Conservation (phyloP, 257 asterid species). For the Primulina tabacum region DNA sequence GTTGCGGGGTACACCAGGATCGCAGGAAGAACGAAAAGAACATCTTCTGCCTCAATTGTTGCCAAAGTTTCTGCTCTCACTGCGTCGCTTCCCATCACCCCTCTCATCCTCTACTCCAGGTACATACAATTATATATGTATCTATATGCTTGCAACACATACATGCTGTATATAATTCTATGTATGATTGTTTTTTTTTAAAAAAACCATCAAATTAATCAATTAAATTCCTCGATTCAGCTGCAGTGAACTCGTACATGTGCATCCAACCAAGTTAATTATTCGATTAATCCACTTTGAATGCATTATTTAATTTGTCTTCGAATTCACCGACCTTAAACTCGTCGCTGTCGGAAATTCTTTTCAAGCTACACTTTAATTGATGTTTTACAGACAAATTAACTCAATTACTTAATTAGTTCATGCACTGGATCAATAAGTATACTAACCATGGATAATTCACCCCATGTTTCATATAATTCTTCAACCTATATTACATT, state of each 20-base stretch:
- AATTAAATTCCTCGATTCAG: too few species aligned
- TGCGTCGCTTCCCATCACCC: conserved; percentile 69
- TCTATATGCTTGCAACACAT: too few species aligned
- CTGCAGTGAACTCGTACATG: too few species aligned
- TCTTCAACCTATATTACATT: too few species aligned
- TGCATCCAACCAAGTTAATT: not conserved
- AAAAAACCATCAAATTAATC: too few species aligned
- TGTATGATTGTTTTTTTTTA: too few species aligned
- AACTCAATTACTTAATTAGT: not conserved
- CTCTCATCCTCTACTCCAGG: conserved; percentile 74
- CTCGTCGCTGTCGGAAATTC: too few species aligned
- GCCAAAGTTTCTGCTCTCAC: conserved; percentile 84
- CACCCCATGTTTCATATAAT: too few species aligned
- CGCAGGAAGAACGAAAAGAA: conserved; percentile 76
- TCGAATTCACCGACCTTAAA: not conserved
- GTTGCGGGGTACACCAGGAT: conserved; percentile 57
- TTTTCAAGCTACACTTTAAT: too few species aligned
- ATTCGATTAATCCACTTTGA: not conserved
- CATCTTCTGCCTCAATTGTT: conserved; percentile 77
- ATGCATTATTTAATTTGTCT: not conserved
- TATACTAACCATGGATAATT: not conserved
- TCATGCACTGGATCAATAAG: not conserved
- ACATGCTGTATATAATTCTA: too few species aligned
- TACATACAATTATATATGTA: not conserved
- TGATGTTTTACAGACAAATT: too few species aligned